Evolutionary conservation across 2,329 filamentous ascomycete species (phyloP).

Genomic region (Diplocarpon rosae): DNA sequence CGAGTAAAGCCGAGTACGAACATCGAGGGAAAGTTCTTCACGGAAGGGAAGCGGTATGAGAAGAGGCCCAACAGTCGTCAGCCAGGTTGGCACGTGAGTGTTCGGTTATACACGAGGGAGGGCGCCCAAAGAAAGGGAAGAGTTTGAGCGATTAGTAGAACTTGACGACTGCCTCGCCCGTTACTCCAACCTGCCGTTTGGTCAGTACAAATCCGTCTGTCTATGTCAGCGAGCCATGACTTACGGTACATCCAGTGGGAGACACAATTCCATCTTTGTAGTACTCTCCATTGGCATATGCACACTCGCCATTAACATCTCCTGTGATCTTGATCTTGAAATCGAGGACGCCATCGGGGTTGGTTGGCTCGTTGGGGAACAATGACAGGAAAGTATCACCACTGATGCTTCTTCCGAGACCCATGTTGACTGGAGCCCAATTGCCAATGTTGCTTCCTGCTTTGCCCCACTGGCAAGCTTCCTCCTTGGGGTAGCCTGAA

Average conservation of each 20-base stretch:
- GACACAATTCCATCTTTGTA: constrained; percentile 23
- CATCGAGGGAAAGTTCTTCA: constrained; percentile 13
- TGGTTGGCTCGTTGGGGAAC: constrained; percentile 75
- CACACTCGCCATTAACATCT: constrained; percentile 28
- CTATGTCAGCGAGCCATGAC: constrained; percentile 9
- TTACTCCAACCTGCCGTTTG: constrained; percentile 17
- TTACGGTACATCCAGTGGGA: constrained; percentile 28
- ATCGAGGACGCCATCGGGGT: constrained; percentile 49
- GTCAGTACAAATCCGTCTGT: constrained; percentile 9
- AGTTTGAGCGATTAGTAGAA: constrained; percentile 18
- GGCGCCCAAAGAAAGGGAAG: constrained; percentile 11
- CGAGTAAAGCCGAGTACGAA: constrained; percentile 15
- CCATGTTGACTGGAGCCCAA: constrained; percentile 78
- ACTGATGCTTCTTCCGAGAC: constrained; percentile 56
- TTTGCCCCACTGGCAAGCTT: constrained; percentile 69
- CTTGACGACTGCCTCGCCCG: constrained; percentile 17
- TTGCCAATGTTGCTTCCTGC: constrained; percentile 56
- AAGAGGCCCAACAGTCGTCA: constrained; percentile 23
- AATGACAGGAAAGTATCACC: constrained; percentile 71
- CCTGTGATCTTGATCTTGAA: constrained; percentile 72
- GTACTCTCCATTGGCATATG: constrained; percentile 22
- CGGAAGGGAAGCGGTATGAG: too few species aligned
- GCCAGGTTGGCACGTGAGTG: constrained; percentile 16
- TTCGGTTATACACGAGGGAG: constrained; percentile 16
- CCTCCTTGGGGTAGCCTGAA: constrained; percentile 49